Conservation (phyloP, 2,329 filamentous ascomycete species). For the Sporothrix euskadiensis region DNA sequence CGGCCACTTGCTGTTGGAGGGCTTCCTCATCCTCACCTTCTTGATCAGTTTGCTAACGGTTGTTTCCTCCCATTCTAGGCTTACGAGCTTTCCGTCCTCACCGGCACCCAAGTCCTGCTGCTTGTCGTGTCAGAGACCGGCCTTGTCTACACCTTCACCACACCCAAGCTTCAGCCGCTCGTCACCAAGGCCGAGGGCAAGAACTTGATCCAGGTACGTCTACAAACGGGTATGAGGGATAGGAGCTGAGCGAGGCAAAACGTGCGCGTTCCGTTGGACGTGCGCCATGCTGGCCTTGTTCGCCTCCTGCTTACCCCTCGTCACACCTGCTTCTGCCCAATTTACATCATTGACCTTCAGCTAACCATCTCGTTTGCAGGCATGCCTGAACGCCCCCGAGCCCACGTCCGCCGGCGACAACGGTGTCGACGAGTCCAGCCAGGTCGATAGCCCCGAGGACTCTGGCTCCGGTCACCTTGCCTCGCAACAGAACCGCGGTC, state of each 20-base stretch:
- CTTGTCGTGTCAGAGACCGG: slow-evolving; percentile 97
- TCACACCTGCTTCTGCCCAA: background rate
- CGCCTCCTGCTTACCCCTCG: background rate
- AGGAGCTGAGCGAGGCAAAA: background rate
- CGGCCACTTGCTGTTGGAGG: background rate
- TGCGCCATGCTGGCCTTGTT: background rate
- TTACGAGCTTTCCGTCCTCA: slow-evolving; percentile 95
- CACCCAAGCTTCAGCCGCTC: slow-evolving; percentile 94
- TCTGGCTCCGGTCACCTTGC: slow-evolving; percentile 74
- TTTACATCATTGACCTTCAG: background rate
- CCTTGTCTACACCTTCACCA: slow-evolving; percentile 97
- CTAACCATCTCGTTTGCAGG: slow-evolving; percentile 56
- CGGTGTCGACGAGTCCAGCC: slow-evolving; percentile 71
- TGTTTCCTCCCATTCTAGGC: slow-evolving; percentile 53
- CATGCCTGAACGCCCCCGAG: slow-evolving; percentile 94
- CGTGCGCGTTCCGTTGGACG: background rate
- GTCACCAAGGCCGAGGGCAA: slow-evolving; percentile 99
- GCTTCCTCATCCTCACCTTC: background rate
- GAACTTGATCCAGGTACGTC: slow-evolving; percentile 92
- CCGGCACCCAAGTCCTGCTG: slow-evolving; percentile 93
- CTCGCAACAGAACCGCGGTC: slow-evolving; percentile 62
- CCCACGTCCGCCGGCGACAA: slow-evolving; percentile 79
- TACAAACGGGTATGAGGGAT: background rate
- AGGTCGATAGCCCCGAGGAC: slow-evolving; percentile 90
- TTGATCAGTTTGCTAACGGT: slow-evolving; percentile 25